These are phyloP conservation scores for Cystobasidium onofrii DNA, from an alignment of 768 basidiomycete species.

Conservation along the genomic window DNA sequence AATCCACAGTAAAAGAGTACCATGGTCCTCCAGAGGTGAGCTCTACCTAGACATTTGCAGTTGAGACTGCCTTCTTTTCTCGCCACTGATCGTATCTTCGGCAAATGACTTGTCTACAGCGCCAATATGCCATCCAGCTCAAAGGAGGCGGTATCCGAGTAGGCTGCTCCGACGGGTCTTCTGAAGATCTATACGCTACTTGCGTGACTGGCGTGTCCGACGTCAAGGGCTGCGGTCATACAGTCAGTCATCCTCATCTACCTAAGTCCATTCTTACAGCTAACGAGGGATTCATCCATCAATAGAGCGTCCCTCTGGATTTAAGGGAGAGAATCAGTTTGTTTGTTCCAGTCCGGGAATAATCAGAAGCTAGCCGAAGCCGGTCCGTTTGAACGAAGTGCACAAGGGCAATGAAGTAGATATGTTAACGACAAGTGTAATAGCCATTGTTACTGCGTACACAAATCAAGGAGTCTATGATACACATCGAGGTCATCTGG, in stretches of 20 bases:
- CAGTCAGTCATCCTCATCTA: neutral
- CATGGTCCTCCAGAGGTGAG: neutral
- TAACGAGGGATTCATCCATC: neutral
- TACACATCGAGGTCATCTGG: too few relatives aligned
- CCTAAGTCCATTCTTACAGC: neutral
- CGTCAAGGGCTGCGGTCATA: neutral
- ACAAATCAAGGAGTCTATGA: too few relatives aligned
- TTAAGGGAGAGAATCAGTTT: neutral
- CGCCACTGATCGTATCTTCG: too few relatives aligned
- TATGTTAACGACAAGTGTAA: too few relatives aligned
- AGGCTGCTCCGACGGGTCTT: neutral
- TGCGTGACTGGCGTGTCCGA: neutral
- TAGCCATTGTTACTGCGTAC: too few relatives aligned
- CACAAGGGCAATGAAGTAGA: too few relatives aligned
- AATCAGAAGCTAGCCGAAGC: too few relatives aligned
- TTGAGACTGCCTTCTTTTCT: neutral
- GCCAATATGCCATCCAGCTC: neutral
- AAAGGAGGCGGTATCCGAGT: slow-evolving; percentile 1
- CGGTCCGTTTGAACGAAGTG: too few relatives aligned
- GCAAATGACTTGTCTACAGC: neutral
- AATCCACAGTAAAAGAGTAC: neutral
- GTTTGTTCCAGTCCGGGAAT: neutral
- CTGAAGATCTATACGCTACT: neutral
- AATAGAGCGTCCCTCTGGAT: neutral
- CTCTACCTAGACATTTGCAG: neutral